These are phyloP conservation scores for Fusarium incarnatum DNA, from an alignment of 2,329 filamentous ascomycete genomes.

Conservation along the genomic window DNA sequence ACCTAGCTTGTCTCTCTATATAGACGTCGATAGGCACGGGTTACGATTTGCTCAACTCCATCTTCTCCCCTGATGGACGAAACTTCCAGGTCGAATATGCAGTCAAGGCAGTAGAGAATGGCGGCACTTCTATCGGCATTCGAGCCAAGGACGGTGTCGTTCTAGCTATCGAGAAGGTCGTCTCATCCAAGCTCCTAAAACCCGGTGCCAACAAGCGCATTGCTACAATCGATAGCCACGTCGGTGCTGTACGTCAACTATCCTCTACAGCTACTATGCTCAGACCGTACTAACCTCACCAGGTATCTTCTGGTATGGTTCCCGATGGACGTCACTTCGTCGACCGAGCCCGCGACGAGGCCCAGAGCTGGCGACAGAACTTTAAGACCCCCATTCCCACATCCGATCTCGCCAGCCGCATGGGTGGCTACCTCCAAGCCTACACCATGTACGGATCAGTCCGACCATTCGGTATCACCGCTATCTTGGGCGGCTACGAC, in stretches of 20 bases:
- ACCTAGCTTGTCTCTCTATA: conserved; percentile 32
- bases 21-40: conserved; percentile 99
- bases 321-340: conserved; percentile 97
- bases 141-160: conserved; percentile 97
- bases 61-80: conserved; percentile 98
- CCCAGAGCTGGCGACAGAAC: conserved; percentile 87
- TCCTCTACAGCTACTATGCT: background rate
- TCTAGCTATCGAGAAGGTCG: conserved; percentile 94
- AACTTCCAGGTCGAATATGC: conserved; percentile 99
- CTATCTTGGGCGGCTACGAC: conserved; percentile 94
- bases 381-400: conserved; percentile 96
- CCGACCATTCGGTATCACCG: conserved; percentile 94
- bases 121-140: conserved; percentile 95
- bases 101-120: conserved; percentile 98
- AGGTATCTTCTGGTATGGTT: conserved; percentile 91
- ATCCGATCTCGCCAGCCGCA: conserved; percentile 86
- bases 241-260: conserved; percentile 82
- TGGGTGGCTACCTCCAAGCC: conserved; percentile 96
- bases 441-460: conserved; percentile 98
- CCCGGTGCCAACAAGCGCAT: conserved; percentile 97
- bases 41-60: conserved; percentile 99
- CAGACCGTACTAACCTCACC: conserved; percentile 15
- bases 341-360: conserved; percentile 93
- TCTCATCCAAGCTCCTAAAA: conserved; percentile 95
- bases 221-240: conserved; percentile 90